Base-by-base conservation (phyloP, 2,329 filamentous ascomycete species). In the Pezicula radicicola region DNA sequence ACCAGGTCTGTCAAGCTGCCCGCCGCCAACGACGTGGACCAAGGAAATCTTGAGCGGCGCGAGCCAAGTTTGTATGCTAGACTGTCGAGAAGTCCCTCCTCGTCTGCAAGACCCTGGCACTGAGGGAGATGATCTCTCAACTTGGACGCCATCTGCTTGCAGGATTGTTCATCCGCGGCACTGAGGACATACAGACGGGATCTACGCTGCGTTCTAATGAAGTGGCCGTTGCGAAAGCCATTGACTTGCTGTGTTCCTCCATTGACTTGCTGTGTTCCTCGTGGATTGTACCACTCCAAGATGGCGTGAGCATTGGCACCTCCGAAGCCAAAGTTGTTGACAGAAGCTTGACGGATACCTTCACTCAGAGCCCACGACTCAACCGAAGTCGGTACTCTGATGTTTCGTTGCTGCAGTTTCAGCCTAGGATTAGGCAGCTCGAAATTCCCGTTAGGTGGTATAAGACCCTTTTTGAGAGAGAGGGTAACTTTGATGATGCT, bases 371-470 rank as follows among this genome's bases (percentile, higher is more conserved):
- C 33, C 50, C 50, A 52, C 10, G 36, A 16, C 16, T 19, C 33
- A 13, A 33, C 18, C n/a, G 21, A 19, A 9, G 18, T 48, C 16
- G 45, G 39, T 18, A 68, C 63, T 51, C 63, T 61, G 30, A 64
- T 60, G 6, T 64, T 68, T 66, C 66, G 68, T 15, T 65, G 57
- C 3, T 64, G 55, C 1, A 63, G 30, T 8, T 55, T 58, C 15
- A 70, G 66, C 7, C 56, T 58, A 1, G 63, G 55, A 42, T 74
- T 75, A 2, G 62, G 55, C 16, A 56, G 66, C 18, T 66, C 60
- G 41, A 72, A 73, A 39, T 72, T 68, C 37, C 60, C 60, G 50
- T 70, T 72, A 4, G 72, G 70, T 12, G 68, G 65, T 19, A 73
- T 68, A 8, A 71, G 62, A 0, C 67, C 67, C 33, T 68, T 66